Base-by-base conservation (phyloP, 2,329 filamentous ascomycete genomes). In the Ampelomyces quisqualis region DNA sequence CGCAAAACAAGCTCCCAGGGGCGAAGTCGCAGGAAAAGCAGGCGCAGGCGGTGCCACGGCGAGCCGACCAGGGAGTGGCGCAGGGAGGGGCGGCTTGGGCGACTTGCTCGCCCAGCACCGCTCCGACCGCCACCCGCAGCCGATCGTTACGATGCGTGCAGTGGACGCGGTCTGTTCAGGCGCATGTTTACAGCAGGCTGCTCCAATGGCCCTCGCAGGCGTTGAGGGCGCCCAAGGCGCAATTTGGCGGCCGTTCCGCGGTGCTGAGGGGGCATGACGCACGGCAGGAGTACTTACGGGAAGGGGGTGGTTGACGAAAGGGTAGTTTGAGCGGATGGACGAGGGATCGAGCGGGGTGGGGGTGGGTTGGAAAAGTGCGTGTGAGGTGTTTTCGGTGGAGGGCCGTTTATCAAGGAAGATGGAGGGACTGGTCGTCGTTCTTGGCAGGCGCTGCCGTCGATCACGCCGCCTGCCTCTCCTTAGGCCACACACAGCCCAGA, bases 211-310 rank as follows among this genome's bases (percentile, higher is more conserved):
- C n/a, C n/a, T n/a, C n/a, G n/a, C n/a, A n/a, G n/a, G n/a, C n/a
- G 53, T 47, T 39, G 51, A 48, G 40, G 47, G 50, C 37, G 53
- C 45, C 36, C 45, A 43, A 53, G 39, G 54, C 59, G 57, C 58
- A 63, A 54, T 56, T 53, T 55, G 55, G 47, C 49, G 48, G 49
- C 45, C 51, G 47, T 48, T 51, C 38, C 38, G 44, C 47, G 58
- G 49, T 39, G 45, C 46, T 34, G 47, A 43, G 52, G 51, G 55
- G 46, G 36, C 51, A 34, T 60, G 58, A 63, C 55, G 57, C 49
- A 51, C 54, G 52, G 45, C 35, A 43, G 48, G 41, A 40, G 48
- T 49, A 67, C 64, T 67, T 67, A 66, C 62, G 52, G 3, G 38
- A 49, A 49, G 45, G 50, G 42, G 31, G 41, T 40, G 43, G 32